phyloP scores from a whole-genome alignment of 1,139 yeast genomes.

The Geotrichum carabidarum region DNA sequence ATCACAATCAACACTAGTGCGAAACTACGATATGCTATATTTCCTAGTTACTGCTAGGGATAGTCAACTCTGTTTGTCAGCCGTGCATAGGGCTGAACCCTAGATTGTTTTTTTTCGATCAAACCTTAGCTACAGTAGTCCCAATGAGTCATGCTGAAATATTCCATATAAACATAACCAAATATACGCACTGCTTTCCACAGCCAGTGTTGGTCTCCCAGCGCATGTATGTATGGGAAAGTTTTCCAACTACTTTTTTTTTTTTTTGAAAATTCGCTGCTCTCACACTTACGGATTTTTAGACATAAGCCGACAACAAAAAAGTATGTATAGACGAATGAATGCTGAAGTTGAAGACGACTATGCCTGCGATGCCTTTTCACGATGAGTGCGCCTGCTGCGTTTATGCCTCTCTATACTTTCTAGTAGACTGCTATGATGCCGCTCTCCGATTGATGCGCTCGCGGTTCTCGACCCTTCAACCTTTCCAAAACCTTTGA shows the following conservation, averaged over 20 bases:
- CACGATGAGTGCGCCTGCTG: too few species aligned
- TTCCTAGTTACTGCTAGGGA: too few species aligned
- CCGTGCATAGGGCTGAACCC: background rate
- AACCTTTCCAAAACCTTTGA: too few species aligned
- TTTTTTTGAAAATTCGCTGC: conserved; percentile 4
- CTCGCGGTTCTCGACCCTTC: too few species aligned
- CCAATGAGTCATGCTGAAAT: background rate
- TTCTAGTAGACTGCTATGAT: too few species aligned
- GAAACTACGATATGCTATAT: too few species aligned
- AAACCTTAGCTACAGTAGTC: background rate
- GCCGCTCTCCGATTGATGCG: too few species aligned
- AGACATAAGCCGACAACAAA: conserved; percentile 6
- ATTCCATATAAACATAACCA: background rate
- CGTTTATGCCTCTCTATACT: too few species aligned
- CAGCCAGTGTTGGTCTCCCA: background rate
- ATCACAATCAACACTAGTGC: too few species aligned
- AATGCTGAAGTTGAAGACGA: background rate
- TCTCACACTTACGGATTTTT: conserved; percentile 3
- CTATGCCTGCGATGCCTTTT: background rate
- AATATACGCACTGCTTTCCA: background rate
- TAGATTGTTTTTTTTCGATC: background rate
- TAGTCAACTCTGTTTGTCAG: too few species aligned
- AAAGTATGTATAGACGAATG: conserved; percentile 3
- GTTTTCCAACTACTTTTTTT: background rate
- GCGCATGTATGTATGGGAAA: background rate